Evolutionary conservation across 176 grass and related monocot genomes (phyloP).

Genomic region (Oryza glumipatula): DNA sequence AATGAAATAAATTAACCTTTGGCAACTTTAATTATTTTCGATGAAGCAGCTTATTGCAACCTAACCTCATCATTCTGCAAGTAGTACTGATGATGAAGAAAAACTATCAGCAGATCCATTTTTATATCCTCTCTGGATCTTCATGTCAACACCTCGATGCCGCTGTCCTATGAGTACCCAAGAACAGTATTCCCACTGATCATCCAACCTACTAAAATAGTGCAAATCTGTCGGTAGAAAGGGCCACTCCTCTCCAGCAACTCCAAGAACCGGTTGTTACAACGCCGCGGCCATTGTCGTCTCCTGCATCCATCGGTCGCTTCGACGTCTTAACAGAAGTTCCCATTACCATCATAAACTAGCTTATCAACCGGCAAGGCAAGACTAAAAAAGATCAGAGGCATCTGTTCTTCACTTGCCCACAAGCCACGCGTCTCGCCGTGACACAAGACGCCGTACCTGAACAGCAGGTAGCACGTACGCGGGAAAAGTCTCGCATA

Average conservation of each 20-base stretch:
- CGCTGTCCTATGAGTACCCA: conserved; percentile 13
- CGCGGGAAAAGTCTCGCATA: background rate
- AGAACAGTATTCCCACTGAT: background rate
- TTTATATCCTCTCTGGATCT: background rate
- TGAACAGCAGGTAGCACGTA: conserved; percentile 49
- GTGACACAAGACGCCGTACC: conserved; percentile 26
- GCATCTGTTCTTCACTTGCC: background rate
- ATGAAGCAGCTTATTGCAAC: background rate
- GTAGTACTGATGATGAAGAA: background rate
- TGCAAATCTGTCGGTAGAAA: conserved; percentile 12
- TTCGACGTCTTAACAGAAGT: conserved; percentile 37
- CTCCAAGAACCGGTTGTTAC: conserved; percentile 26
- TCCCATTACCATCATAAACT: conserved; percentile 6
- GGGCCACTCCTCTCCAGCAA: background rate
- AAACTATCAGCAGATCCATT: background rate
- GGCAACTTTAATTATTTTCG: background rate
- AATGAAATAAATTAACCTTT: background rate
- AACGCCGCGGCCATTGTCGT: background rate
- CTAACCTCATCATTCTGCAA: background rate
- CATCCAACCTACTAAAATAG: background rate
- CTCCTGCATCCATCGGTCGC: background rate
- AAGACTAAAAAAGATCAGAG: background rate
- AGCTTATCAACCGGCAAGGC: background rate
- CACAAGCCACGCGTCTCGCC: conserved; percentile 30
- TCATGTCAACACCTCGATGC: conserved; percentile 6